Conservation (phyloP, 192 early-diverging fungal species). For the Obelidium mucronatum region DNA sequence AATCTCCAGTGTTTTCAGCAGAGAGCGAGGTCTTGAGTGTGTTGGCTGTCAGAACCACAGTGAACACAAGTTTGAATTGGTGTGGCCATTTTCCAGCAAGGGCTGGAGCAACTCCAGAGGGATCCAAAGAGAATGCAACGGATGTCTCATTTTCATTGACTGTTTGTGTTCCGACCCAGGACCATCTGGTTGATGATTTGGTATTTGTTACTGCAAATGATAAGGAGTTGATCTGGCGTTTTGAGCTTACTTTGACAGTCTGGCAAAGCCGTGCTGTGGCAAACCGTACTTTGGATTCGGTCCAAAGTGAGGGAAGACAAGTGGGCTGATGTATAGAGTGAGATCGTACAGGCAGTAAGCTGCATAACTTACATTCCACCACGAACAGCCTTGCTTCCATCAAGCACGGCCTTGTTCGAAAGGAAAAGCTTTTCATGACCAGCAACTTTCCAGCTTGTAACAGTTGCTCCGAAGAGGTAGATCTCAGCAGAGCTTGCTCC, state of each 20-base stretch:
- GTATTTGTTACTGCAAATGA: not conserved
- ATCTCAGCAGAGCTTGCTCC: slow-evolving; percentile 42
- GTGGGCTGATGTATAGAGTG: slow-evolving; percentile 49
- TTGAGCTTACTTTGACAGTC: slow-evolving; percentile 28
- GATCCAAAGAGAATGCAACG: slow-evolving; percentile 65
- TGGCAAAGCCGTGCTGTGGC: slow-evolving; percentile 47
- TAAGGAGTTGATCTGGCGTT: not conserved
- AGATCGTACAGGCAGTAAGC: not conserved
- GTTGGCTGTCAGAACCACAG: slow-evolving; percentile 73
- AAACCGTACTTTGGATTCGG: slow-evolving; percentile 11
- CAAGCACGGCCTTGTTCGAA: slow-evolving; percentile 76
- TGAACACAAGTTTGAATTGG: slow-evolving; percentile 78
- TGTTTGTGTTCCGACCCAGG: slow-evolving; percentile 53
- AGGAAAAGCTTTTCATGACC: slow-evolving; percentile 87
- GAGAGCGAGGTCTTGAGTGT: slow-evolving; percentile 76
- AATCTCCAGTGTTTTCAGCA: slow-evolving; percentile 76
- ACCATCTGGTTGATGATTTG: slow-evolving; percentile 53
- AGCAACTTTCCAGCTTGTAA: slow-evolving; percentile 85
- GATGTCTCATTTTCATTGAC: slow-evolving; percentile 57
- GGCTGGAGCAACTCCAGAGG: slow-evolving; percentile 60
- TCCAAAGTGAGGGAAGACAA: slow-evolving; percentile 84
- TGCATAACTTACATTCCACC: slow-evolving; percentile 50
- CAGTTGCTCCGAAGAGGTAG: slow-evolving; percentile 81
- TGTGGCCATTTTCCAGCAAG: slow-evolving; percentile 69
- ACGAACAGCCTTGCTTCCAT: slow-evolving; percentile 93